These are phyloP conservation scores for Oryza rufipogon DNA, from an alignment of 176 grass and related monocot genomes.

Conservation along the genomic window DNA sequence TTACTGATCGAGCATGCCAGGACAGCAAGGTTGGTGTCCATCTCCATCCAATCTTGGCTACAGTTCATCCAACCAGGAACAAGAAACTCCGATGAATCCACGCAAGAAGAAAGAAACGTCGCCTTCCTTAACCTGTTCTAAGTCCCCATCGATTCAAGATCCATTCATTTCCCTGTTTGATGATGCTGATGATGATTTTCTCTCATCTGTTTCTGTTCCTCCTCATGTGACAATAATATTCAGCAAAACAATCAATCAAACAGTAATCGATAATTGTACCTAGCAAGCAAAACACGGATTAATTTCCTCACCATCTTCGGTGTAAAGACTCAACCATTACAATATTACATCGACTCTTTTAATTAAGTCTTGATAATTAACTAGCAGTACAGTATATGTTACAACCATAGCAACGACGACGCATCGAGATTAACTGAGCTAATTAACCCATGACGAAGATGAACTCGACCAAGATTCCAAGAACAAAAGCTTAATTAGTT, in stretches of 20 bases:
- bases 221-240: background rate
- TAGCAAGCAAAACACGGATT: background rate
- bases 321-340: background rate
- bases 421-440: background rate
- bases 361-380: background rate
- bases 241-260: background rate
- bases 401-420: background rate
- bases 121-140: background rate
- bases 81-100: background rate
- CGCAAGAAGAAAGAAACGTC: background rate
- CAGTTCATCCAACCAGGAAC: background rate
- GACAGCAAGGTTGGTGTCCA: background rate
- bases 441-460: background rate
- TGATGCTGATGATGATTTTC: background rate
- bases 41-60: slow-evolving; percentile 1
- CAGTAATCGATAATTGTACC: background rate
- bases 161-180: background rate
- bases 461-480: background rate
- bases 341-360: background rate
- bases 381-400: background rate
- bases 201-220: background rate
- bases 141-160: background rate
- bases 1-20: background rate
- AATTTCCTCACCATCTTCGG: background rate
- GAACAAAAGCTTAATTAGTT: background rate